Evolutionary conservation across 2,329 filamentous ascomycete species (phyloP), one percentile per base, ranked within the genome.

Genomic region (Gyromitra esculenta): DNA sequence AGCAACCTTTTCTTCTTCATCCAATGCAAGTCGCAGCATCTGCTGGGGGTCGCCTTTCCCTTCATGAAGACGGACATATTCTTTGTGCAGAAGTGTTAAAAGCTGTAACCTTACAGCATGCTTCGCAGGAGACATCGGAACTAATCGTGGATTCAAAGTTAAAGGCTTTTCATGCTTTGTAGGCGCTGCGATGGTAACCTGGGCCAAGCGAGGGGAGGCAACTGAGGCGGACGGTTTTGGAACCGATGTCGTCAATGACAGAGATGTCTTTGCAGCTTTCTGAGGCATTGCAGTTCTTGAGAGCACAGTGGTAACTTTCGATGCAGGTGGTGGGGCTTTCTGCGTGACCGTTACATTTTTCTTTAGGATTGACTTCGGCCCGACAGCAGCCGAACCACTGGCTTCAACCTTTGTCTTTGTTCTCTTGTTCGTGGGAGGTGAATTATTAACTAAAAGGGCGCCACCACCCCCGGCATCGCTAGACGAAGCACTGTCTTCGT

Each of bases 1-100:
- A 0, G 94, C 94, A 6, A 89, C 85, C 45, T 88, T 88, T 82
- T 97, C 90, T 84, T 99, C 96, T 76, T 94, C 89, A 79, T 95
- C 91, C 0, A 95, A 85, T 0, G 89, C 89, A 77, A 89, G 85
- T 79, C 87, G 88, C 77, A 94, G 91, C 25, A 94, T 85, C 59
- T 90, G 88, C 81, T 79, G 84, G 37, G 77, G 48, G 84, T 84
- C 56, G 50, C 90, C 88, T 81, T 67, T 84, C 79, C 89, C 88
- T 13, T 86, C 84, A 81, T 95, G 94, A 7, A 94, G 86, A 3
- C 90, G 87, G n/a, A 84, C 83, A 82, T 91, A 89, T 79, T 92
- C 88, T 11, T 87, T 85, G 81, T 94, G 89, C 0, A 95, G 84
- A 79, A 89, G 85, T 78, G 88, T 88, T 31, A 94, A 82, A 1